Evolutionary conservation across 768 basidiomycete species (phyloP).

Genomic region (Leucogyrophana mollusca): DNA sequence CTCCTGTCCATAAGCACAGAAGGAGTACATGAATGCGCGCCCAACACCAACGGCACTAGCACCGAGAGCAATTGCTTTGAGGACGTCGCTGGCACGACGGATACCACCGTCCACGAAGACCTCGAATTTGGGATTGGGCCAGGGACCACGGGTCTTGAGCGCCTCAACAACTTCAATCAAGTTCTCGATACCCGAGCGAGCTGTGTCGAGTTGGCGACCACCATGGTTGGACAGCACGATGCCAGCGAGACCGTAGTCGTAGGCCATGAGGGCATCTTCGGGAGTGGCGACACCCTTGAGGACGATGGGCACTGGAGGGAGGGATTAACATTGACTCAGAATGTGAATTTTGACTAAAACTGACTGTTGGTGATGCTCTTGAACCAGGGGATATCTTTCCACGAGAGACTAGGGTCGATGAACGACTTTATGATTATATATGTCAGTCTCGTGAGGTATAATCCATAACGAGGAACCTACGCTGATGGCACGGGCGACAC

Average conservation of each 20-base stretch:
- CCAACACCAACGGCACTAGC: constrained; percentile 69
- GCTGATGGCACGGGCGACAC: constrained; percentile 87
- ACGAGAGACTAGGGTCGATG: constrained; percentile 84
- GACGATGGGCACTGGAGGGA: constrained; percentile 52
- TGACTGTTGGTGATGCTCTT: constrained; percentile 56
- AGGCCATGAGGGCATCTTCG: constrained; percentile 46
- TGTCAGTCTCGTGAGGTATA: not conserved
- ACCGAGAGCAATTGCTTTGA: constrained; percentile 53
- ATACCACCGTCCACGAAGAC: constrained; percentile 49
- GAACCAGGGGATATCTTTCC: constrained; percentile 77
- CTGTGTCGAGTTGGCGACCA: constrained; percentile 51
- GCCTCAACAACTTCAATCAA: constrained; percentile 18
- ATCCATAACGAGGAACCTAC: constrained; percentile 34
- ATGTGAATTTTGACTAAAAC: constrained; percentile 2
- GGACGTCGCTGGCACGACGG: constrained; percentile 45
- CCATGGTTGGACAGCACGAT: constrained; percentile 62
- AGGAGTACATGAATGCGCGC: constrained; percentile 80
- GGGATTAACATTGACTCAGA: not conserved
- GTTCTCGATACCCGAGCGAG: constrained; percentile 36
- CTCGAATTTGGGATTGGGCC: constrained; percentile 27
- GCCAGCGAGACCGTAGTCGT: constrained; percentile 37
- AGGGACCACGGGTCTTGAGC: constrained; percentile 9
- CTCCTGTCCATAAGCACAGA: constrained; percentile 78
- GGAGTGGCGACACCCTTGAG: constrained; percentile 51
- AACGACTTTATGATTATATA: constrained; percentile 56